Base-by-base conservation (phyloP, 345 rosid species). In the Bruguiera parviflora region DNA sequence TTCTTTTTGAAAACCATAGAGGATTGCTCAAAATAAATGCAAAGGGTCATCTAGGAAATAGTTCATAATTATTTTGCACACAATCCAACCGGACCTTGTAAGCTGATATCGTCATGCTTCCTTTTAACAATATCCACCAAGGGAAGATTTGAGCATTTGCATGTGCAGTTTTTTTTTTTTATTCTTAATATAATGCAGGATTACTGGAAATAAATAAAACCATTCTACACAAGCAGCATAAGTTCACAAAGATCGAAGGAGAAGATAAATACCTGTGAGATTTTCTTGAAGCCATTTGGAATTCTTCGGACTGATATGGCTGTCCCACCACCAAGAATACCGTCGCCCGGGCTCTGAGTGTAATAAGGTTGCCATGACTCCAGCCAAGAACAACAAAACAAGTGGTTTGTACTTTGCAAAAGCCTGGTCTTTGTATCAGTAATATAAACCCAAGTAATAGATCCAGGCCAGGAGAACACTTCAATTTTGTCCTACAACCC, bases 291-390 rank as follows among this genome's bases (percentile, higher is more conserved):
- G 94, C 93, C 97, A 89, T 78, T 82, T 86, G 5, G 94, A 86
- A 77, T 86, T 89, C 83, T 87, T 92, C 56, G 90, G 86, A 78
- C 83, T 71, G 53, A 79, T 82, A 61, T 92, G 94, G 78, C 92
- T 85, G 73, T 92, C 93, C 96, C 92, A 87, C 96, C 92, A 88
- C 93, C 92, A 92, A 21, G 90, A 85, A 70, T 92, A 77, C 35
- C 67, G 24, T 53, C 76, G 19, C 69, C 80, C 57, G 27, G 80
- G 68, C 31, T 77, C 80, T 3, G 80, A 77, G 55, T 71, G 73
- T 15, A 57, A 63, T 58, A 77, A 53, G 35, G 70, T 63, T 8
- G 80, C 70, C 80, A 77, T 77, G 73, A 77, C 58, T 64, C 87
- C 93, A 39, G 87, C 89, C 51, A 83, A 57, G n/a, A 86, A 75